Evolutionary conservation across 306 rosid genomes (phyloP).

Genomic region (Quercus mongolica): DNA sequence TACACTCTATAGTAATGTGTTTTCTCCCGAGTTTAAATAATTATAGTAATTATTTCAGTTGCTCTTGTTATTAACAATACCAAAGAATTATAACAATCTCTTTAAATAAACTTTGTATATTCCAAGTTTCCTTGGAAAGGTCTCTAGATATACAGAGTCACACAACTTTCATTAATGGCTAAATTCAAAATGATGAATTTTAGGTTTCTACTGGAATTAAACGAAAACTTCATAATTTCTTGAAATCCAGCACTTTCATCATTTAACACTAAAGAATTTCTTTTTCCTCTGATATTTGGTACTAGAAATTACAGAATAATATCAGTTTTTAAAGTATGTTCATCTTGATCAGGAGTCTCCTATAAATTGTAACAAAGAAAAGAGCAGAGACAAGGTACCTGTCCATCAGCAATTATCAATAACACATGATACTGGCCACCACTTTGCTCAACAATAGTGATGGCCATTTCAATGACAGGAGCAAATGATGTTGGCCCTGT

Average conservation of each 20-base stretch:
- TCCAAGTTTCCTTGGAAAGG: not conserved
- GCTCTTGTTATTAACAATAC: not conserved
- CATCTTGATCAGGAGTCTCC: not conserved
- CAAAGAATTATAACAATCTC: not conserved
- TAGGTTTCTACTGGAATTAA: not conserved
- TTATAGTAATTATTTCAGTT: not conserved
- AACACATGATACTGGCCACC: constrained; percentile 94
- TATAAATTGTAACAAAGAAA: not conserved
- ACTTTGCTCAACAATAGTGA: constrained; percentile 90
- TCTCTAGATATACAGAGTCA: not conserved
- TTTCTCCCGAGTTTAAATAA: not conserved
- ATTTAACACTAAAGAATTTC: not conserved
- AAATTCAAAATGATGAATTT: not conserved
- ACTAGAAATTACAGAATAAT: not conserved
- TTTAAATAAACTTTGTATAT: not conserved
- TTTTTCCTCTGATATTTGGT: not conserved
- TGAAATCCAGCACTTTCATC: not conserved
- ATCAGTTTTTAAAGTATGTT: not conserved
- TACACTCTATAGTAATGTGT: not conserved
- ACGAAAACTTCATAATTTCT: not conserved
- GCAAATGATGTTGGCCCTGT: constrained; percentile 98
- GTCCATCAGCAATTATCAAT: constrained; percentile 91
- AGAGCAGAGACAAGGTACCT: constrained; percentile 31
- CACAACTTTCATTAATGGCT: not conserved
- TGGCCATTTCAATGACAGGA: constrained; percentile 89